Conservation (phyloP, 768 basidiomycete species). For the Daedaleopsis nitida region DNA sequence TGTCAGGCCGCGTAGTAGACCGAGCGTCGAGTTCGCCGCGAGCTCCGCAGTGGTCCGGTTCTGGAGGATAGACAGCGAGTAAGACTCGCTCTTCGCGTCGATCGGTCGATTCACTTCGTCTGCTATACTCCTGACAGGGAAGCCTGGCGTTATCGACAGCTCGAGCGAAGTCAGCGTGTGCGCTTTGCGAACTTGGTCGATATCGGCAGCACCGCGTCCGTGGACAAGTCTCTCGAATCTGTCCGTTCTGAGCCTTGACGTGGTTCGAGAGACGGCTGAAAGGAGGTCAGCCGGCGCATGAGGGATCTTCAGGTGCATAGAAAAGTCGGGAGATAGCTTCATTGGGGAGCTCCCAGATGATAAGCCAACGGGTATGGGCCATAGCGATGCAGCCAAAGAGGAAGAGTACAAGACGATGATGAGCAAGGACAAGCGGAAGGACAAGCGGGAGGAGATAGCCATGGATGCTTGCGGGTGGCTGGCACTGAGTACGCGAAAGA, state of each 20-base stretch:
- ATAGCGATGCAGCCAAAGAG: not conserved
- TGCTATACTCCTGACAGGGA: slow-evolving; percentile 32
- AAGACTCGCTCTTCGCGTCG: slow-evolving; percentile 45
- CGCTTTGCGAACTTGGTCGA: slow-evolving; percentile 29
- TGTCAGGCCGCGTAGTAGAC: slow-evolving; percentile 53
- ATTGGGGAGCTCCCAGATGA: slow-evolving; percentile 26
- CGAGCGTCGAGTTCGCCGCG: slow-evolving; percentile 47
- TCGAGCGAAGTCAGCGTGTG: slow-evolving; percentile 28
- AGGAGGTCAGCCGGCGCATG: slow-evolving; percentile 39
- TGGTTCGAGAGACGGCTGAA: slow-evolving; percentile 35
- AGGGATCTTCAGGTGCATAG: slow-evolving; percentile 41
- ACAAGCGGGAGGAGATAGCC: not conserved
- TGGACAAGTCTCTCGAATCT: slow-evolving; percentile 43
- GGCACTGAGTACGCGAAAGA: too few relatives aligned
- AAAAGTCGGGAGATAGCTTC: slow-evolving; percentile 49
- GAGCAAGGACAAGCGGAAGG: not conserved
- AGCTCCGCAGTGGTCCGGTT: slow-evolving; percentile 41
- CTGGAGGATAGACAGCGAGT: slow-evolving; percentile 41
- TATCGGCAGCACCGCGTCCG: slow-evolving; percentile 39
- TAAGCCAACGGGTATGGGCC: slow-evolving; percentile 22
- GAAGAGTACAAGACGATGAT: not conserved
- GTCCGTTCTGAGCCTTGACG: slow-evolving; percentile 36
- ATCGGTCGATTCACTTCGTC: slow-evolving; percentile 38
- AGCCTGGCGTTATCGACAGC: slow-evolving; percentile 27
- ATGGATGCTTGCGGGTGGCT: too few relatives aligned